Base-by-base conservation (phyloP, 139 green algal species). In the Coccomyxa sp. region DNA sequence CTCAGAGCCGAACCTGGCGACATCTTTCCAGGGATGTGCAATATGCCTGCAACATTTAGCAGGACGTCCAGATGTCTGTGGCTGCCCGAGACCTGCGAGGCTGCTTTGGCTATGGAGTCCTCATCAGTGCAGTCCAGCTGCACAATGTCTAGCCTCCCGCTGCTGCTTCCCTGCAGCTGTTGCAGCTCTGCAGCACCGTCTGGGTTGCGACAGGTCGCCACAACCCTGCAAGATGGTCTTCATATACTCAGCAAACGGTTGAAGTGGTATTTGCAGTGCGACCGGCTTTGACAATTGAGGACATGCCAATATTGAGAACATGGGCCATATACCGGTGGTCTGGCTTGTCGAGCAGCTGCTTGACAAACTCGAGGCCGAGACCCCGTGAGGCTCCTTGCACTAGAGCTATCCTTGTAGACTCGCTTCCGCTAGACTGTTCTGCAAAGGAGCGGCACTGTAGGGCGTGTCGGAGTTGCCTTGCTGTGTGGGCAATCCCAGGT, bases 141-240 rank as follows among this genome's bases (percentile, higher is more conserved):
- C 7, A 95, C 44, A 12, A 95, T 40, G 14, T 68, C 0, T 31
- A 96, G 73, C 1, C 84, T 73, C 8, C 78, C 84, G 7, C 37
- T 33, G 76, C 88, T 69, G 35, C 78, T 22, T 9, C 29, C 14
- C 54, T 84, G 70, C 44, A 93, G 74, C 18, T 78, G 69, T 34
- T 82, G 44, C 50, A 97, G 84, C 31, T 70, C 70, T 16, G 36
- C 38, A 0, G 88, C 87, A 7, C 38, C 68, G 1, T 79, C 83
- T 16, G 91, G 92, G 34, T 83, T 73, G 2, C 92, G 78, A 77
- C 92, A 97, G 3, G 90, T 90, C 16, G 93, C 93, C 27, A 97
- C 55, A 0, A 97, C 92, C 50, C 77, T 84, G 82, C 78, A 54
- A 18, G 37, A n/a, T n/a, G n/a, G n/a, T n/a, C n/a, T n/a, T n/a